Conservation (phyloP, 2,329 filamentous ascomycete species). For the Alternaria sp. region DNA sequence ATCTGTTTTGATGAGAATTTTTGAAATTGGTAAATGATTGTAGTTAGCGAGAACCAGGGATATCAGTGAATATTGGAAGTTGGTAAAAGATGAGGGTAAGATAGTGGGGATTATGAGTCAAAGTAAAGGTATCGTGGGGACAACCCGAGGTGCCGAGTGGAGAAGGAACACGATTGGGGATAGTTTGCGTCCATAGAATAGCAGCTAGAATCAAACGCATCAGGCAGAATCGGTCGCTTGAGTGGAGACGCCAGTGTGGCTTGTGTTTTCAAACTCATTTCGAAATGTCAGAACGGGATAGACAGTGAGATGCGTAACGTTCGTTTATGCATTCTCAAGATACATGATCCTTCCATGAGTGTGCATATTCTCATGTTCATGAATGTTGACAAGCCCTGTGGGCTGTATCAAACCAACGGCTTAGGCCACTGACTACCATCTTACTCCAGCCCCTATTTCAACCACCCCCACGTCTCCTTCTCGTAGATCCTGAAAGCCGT, state of each 20-base stretch:
- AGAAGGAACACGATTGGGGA: not conserved
- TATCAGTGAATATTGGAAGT: not conserved
- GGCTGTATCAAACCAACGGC: not conserved
- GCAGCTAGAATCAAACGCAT: not conserved
- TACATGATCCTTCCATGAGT: not conserved
- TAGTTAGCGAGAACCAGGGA: not conserved
- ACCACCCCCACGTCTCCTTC: not conserved
- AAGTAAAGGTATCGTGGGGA: not conserved
- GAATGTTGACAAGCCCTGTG: not conserved
- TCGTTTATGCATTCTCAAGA: not conserved
- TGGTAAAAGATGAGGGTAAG: not conserved
- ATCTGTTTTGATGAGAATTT: not conserved
- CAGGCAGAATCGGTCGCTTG: not conserved
- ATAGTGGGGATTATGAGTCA: not conserved
- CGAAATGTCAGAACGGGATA: not conserved
- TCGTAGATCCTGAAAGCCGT: not conserved
- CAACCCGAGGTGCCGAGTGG: not conserved
- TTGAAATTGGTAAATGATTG: fast-evolving
- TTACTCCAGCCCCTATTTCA: not conserved
- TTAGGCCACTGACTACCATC: not conserved
- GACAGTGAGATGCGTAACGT: not conserved
- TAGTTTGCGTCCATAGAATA: not conserved
- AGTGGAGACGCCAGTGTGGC: not conserved
- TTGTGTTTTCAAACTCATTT: not conserved
- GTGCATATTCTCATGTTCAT: not conserved